Conservation (phyloP, 2,329 filamentous ascomycete species). For the Penicillium sp. region DNA sequence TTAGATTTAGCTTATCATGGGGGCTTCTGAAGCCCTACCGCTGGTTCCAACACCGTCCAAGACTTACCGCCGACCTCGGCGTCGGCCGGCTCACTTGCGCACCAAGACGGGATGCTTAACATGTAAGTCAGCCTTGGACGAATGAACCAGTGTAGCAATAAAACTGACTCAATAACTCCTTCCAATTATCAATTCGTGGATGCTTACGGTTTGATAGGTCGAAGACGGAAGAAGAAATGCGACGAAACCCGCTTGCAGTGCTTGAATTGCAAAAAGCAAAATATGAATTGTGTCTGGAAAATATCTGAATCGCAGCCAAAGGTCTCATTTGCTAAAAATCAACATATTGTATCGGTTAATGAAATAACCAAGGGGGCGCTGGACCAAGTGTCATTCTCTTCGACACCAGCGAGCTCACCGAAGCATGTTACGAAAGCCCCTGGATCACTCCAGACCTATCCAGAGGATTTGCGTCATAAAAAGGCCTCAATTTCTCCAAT, state of each 20-base stretch:
- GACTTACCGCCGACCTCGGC: conserved; percentile 20
- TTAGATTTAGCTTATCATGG: not conserved
- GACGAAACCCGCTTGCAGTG: conserved; percentile 21
- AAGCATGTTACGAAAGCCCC: not conserved
- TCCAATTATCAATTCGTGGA: no score
- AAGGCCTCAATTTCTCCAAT: no score
- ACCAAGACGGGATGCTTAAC: conserved; percentile 31
- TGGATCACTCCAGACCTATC: not conserved
- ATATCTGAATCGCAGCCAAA: not conserved
- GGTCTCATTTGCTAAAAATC: no score
- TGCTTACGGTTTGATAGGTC: not conserved
- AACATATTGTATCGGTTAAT: fast-evolving
- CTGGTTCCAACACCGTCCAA: not conserved
- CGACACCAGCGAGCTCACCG: not conserved
- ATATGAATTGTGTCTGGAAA: conserved; percentile 20
- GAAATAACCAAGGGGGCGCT: not conserved
- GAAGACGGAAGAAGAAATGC: conserved; percentile 27
- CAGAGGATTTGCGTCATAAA: not conserved
- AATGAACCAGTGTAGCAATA: not conserved
- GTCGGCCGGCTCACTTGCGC: conserved; percentile 25
- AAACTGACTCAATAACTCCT: no score
- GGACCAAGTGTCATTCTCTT: not conserved
- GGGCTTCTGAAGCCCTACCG: not conserved
- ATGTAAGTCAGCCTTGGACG: conserved; percentile 15
- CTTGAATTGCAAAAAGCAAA: conserved; percentile 18